Base-by-base conservation (phyloP, 441 rosid species). In the Populus hybrid region DNA sequence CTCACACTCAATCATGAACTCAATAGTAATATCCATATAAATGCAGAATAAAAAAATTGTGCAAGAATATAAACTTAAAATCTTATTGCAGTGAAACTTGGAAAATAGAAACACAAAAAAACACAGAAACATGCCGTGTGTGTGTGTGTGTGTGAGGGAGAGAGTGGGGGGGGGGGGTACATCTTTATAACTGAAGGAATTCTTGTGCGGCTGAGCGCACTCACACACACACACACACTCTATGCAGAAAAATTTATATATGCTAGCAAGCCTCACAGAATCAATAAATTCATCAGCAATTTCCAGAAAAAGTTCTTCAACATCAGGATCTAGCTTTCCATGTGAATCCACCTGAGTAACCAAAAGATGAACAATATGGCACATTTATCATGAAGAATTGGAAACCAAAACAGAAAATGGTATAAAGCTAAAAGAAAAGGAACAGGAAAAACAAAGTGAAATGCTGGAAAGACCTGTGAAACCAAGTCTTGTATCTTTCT, bases 401-500 rank as follows among this genome's bases (percentile, higher is more conserved):
- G 61, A 81, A 42, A 74, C 23, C 63, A 10, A 38, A n/a, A 73
- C 4, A 67, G 23, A 81, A 36, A 73, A 23, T 30, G 8, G 40
- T 50, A 82, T 8, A 76, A 46, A 36, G 73, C 81, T 68, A 65
- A 73, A 42, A 71, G 16, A n/a, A 4, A 42, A 3, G 18, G 72
- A 66, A 65, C 24, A n/a, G 71, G 18, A 74, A 11, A 24, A 50
- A 63, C 23, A 64, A 26, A 63, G 40, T 40, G 46, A 32, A 79
- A 80, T 30, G 70, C 36, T 68, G 78, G 77, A 75, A 32, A 81
- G 68, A 96, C 99, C 98, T 96, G 98, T 65, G 97, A 90, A 82
- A 96, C 97, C 77, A 96, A 85, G 82, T 94, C 99, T 78, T 94
- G 98, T 82, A 96, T 92, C 90, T 96, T 96, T 84, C 99, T 90